Evolutionary conservation across 495 filamentous ascomycete species (phyloP).

Genomic region (Penicillium canescens): DNA sequence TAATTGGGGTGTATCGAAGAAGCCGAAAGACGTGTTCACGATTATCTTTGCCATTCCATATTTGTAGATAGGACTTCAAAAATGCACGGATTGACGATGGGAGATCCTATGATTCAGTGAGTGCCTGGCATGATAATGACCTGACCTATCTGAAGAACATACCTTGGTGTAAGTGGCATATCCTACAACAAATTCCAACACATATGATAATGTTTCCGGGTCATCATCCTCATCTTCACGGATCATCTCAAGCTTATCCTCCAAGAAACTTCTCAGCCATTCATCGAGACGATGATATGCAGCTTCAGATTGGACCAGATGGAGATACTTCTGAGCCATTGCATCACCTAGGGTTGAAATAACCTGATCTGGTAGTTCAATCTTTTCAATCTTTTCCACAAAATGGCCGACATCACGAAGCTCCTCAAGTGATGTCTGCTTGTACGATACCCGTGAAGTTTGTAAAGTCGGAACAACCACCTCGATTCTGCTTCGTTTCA

Average conservation of each 20-base stretch:
- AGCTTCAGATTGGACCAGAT: constrained; percentile 60
- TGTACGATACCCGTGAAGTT: constrained; percentile 62
- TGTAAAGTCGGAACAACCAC: constrained; percentile 66
- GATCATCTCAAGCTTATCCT: constrained; percentile 56
- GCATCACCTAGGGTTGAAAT: constrained; percentile 74
- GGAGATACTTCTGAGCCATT: constrained; percentile 74
- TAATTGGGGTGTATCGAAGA: constrained; percentile 61
- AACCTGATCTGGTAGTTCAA: constrained; percentile 80
- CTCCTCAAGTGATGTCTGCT: constrained; percentile 66
- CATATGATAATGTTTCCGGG: constrained; percentile 42
- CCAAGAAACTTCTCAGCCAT: constrained; percentile 63
- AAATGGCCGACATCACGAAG: constrained; percentile 72
- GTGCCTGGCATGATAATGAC: not conserved
- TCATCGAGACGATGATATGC: constrained; percentile 59
- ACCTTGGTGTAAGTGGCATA: constrained; percentile 70
- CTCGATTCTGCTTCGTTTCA: constrained; percentile 47
- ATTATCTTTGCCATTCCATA: constrained; percentile 69
- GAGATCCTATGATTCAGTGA: constrained; percentile 51
- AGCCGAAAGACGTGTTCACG: constrained; percentile 63
- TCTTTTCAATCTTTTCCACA: constrained; percentile 71
- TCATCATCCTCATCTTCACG: constrained; percentile 49
- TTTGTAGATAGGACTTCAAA: constrained; percentile 56
- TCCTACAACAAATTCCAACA: constrained; percentile 57
- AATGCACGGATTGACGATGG: constrained; percentile 63
- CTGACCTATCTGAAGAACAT: constrained; percentile 6